A percentile compares a stretch with the other conserved stretches of the same genome.
phyloP scores from a whole-genome alignment of 345 rosid species.

The Trapa bicornis region DNA sequence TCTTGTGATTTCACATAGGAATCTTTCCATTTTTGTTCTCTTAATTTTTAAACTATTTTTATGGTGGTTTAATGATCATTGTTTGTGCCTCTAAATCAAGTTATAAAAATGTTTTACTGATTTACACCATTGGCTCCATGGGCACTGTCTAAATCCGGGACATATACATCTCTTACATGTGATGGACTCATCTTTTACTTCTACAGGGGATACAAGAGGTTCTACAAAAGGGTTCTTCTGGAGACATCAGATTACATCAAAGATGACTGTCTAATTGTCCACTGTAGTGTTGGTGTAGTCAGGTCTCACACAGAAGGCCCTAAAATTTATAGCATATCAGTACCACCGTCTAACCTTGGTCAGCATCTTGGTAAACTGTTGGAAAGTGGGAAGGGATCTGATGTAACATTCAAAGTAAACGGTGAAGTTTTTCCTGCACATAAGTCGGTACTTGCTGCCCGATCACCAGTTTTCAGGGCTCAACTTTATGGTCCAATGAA shows the following conservation, averaged over 20 bases:
- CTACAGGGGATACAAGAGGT: constrained; percentile 57
- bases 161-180: background rate
- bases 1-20: background rate
- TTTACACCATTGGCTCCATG: background rate
- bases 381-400: constrained; percentile 35
- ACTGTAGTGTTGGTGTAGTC: constrained; percentile 51
- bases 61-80: background rate
- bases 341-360: constrained; percentile 36
- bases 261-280: constrained; percentile 39
- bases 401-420: constrained; percentile 45
- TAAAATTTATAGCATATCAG: constrained; percentile 30
- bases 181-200: constrained; percentile 8
- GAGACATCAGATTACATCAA: constrained; percentile 45
- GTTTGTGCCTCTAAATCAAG: background rate
- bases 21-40: background rate
- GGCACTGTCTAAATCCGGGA: background rate
- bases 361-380: constrained; percentile 32
- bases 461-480: constrained; percentile 50
- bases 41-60: background rate
- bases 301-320: constrained; percentile 49
- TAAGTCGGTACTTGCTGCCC: constrained; percentile 44
- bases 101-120: background rate
- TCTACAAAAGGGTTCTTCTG: constrained; percentile 35
- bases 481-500: constrained; percentile 55
- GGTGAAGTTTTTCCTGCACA: constrained; percentile 42